These are phyloP conservation scores for Phialophora macrospora DNA, from an alignment of 2,329 filamentous ascomycete genomes.

Conservation along the genomic window DNA sequence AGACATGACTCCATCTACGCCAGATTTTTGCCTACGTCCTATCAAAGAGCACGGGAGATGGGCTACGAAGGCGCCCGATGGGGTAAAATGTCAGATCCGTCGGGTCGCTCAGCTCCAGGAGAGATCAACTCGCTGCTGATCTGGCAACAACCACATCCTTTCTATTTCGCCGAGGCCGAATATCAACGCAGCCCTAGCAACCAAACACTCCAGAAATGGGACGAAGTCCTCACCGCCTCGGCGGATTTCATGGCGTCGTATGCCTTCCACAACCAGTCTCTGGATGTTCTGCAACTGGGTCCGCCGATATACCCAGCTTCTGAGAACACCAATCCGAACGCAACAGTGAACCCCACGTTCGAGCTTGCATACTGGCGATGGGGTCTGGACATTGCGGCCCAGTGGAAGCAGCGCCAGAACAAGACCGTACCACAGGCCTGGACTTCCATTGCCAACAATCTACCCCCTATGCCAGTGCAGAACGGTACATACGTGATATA, in stretches of 20 bases:
- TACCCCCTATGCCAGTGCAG: slow-evolving; percentile 59
- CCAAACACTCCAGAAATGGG: slow-evolving; percentile 58
- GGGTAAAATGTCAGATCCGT: slow-evolving; percentile 64
- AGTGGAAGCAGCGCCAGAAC: slow-evolving; percentile 58
- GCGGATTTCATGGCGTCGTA: slow-evolving; percentile 66
- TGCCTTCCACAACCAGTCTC: slow-evolving; percentile 60
- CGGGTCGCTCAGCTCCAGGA: slow-evolving; percentile 61
- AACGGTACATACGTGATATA: slow-evolving; percentile 61
- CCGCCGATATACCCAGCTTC: slow-evolving; percentile 59
- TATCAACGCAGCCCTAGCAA: slow-evolving; percentile 54
- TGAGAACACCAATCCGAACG: slow-evolving; percentile 64
- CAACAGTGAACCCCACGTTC: slow-evolving; percentile 63
- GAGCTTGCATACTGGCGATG: slow-evolving; percentile 67
- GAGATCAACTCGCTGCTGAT: slow-evolving; percentile 66
- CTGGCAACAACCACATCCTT: slow-evolving; percentile 67
- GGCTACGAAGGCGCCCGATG: slow-evolving; percentile 54
- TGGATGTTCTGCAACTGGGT: slow-evolving; percentile 59
- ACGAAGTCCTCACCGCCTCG: slow-evolving; percentile 55
- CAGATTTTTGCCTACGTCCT: slow-evolving; percentile 50
- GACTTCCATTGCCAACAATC: slow-evolving; percentile 56
- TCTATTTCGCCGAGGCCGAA: slow-evolving; percentile 65
- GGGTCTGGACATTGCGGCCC: slow-evolving; percentile 59
- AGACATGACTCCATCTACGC: slow-evolving; percentile 57
- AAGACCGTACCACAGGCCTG: slow-evolving; percentile 54
- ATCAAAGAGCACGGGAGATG: slow-evolving; percentile 45